Percentiles rank a stretch among this genome's conserved stretches.
phyloP scores from a whole-genome alignment of 441 rosid species.

The Capsella rubella region DNA sequence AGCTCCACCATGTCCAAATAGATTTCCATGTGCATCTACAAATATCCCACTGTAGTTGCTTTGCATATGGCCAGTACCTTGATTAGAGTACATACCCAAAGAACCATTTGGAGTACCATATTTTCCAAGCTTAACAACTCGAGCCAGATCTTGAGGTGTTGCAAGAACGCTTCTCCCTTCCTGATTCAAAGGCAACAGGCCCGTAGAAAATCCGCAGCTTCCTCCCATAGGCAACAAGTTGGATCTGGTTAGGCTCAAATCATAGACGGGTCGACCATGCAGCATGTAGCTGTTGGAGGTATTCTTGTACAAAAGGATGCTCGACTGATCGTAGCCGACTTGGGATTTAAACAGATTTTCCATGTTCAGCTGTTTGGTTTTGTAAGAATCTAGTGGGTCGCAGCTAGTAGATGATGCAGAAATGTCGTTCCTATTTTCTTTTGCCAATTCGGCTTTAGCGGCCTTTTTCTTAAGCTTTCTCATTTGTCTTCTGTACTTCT shows the following conservation, averaged over 20 bases:
- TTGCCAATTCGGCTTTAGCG: neutral
- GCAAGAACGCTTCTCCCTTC: neutral
- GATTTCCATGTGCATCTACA: neutral
- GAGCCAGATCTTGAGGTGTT: conserved; percentile 7
- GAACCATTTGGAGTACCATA: neutral
- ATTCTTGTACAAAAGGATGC: conserved; percentile 17
- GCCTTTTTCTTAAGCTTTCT: neutral
- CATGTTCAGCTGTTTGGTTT: neutral
- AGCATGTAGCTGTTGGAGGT: neutral
- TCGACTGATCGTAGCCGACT: conserved; percentile 12
- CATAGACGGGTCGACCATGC: neutral
- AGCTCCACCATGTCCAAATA: neutral
- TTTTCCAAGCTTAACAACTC: neutral
- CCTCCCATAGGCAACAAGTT: conserved; percentile 14
- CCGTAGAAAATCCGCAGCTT: neutral
- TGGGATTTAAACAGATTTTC: neutral
- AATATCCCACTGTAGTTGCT: neutral
- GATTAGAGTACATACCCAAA: conserved; percentile 24
- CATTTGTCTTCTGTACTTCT: conserved; percentile 23
- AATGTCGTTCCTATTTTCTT: neutral
- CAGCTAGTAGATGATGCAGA: neutral
- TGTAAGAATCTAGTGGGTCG: neutral
- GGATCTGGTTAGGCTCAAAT: neutral
- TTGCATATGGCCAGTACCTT: neutral
- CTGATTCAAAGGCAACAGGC: neutral